Base-by-base conservation (phyloP, 805 yeast species). In the Schizosaccharomyces cryophilus region DNA sequence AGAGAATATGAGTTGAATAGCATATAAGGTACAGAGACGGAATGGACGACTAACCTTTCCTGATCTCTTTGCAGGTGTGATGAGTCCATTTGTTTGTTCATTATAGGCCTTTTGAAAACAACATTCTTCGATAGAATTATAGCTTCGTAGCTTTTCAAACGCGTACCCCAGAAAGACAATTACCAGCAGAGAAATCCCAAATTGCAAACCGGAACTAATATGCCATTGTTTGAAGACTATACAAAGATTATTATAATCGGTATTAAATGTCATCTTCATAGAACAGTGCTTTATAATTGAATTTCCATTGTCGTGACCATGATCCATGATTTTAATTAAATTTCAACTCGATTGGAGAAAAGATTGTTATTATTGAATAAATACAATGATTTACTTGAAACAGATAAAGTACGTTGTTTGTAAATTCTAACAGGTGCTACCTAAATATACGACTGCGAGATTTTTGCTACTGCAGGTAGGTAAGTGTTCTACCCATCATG, bases 271-370 rank as follows among this genome's bases (percentile, higher is more conserved):
- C 51, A 45, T 45, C 24, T 45, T 45, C 51, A 45, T 45, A 5
- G 51, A 45, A 45, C 51, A 45, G 51, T 45, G 51, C 13, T 24
- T n/a, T 7, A 45, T 45, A 5, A 24, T 45, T 19, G 51, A 45
- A 45, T 13, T 45, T 15, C 54, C 58, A 66, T 71, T 64, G 66
- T 74, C 30, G 69, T 58, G 30, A 24, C 31, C 47, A 5, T 58
- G 47, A 40, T 54, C 48, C 42, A 24, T 58, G n/a, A 55, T 45
- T n/a, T 24, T 24, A 7, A 45, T 11, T 19, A 7, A 15, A 11
- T 35, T 5, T 35, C 40, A 35, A 35, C 13, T 35, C 40, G 13
- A 35, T n/a, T n/a, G n/a, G n/a, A n/a, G n/a, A n/a, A n/a, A n/a
- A n/a, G n/a, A n/a, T n/a, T n/a, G n/a, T n/a, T n/a, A n/a, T n/a